Base-by-base conservation (phyloP, 441 rosid genomes). In the Euphorbia corollata region DNA sequence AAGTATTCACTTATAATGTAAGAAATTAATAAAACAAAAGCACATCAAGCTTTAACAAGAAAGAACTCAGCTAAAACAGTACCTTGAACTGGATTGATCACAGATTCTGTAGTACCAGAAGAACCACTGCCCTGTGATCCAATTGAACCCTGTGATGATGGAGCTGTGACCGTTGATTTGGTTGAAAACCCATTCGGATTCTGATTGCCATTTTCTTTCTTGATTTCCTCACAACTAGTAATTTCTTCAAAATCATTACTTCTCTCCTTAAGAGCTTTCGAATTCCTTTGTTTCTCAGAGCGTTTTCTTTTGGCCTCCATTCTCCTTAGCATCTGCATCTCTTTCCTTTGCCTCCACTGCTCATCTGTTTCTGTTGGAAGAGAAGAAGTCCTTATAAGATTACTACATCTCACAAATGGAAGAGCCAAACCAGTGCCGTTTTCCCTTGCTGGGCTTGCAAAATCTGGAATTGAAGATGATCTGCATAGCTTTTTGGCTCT, bases 271-370 rank as follows among this genome's bases (percentile, higher is more conserved):
- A 62, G 36, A 45, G 71, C 77, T 71, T 80, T 86, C 50, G 59
- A 66, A 72, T 73, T 85, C 78, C 79, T 81, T 78, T 82, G 89
- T 72, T 87, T 92, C 84, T 87, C 87, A 45, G 82, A 71, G 70
- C 96, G 81, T 84, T 86, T 90, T 79, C 96, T 77, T 81, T 92
- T 92, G 6, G 93, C 98, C 74, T 86, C 91, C 80, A 85, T 80
- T 72, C 97, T 83, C 79, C 97, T 83, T 19, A 83, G 74, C 30
- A 84, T 80, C 77, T 90, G 97, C 78, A 83, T 59, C 75, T 85
- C 84, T 67, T 92, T 90, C 77, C 96, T 87, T 79, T 79, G 90
- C 84, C 89, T 88, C 87, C 83, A 81, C 61, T 84, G 85, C 16
- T 82, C 93, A 75, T 82, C 88, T 61, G 84, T 80, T 76, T 88